Evolutionary conservation across 208 protist genomes (phyloP), one percentile per base, ranked within the genome.

Genomic region (Zelonia costaricensis): DNA sequence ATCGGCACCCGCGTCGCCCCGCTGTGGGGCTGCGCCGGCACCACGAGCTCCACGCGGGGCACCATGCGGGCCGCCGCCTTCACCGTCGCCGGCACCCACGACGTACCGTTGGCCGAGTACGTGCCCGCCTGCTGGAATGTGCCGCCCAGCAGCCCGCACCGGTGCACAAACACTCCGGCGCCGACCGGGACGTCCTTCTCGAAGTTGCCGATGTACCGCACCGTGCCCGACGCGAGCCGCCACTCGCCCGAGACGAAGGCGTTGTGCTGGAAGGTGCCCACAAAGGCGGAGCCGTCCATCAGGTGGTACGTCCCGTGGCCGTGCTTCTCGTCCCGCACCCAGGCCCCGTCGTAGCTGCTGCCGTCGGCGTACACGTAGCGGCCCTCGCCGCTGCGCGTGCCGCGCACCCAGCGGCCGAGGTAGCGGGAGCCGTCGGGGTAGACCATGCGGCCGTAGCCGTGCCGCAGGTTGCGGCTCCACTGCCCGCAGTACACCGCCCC

Each of bases 351-450:
- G 78, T 96, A 96, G 71, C 69, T 88, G 73, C 87, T 93, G 36
- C 87, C 90, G 57, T 92, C 83, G n/a, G 77, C 62, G 73, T 94
- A 93, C 15, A 81, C 74, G 67, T 93, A 96, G 49, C 76, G 87
- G 20, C 90, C 90, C 16, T 62, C 57, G 25, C 90, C 90, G 54
- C 74, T 77, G 46, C 92, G 87, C 56, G 56, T 59, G 62, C 93
- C 83, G 40, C 78, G 71, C 22, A 62, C 49, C 91, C 91, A 97
- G 7, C 33, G 25, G 7, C 91, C 91, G 13, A 86, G 71, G 76
- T 95, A 97, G 58, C 76, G 78, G 12, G 80, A 87, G 35, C 88
- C 86, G 64, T 93, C 89, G 0, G 88, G 83, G 77, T 97, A 93
- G 2, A 89, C 73, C 69, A 94, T 94, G 39, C 86, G 82, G n/a